Evolutionary conservation across 1,284 basidiomycete genomes (phyloP), one percentile per base, ranked within the genome.

Genomic region (Coriolopsis trogii): DNA sequence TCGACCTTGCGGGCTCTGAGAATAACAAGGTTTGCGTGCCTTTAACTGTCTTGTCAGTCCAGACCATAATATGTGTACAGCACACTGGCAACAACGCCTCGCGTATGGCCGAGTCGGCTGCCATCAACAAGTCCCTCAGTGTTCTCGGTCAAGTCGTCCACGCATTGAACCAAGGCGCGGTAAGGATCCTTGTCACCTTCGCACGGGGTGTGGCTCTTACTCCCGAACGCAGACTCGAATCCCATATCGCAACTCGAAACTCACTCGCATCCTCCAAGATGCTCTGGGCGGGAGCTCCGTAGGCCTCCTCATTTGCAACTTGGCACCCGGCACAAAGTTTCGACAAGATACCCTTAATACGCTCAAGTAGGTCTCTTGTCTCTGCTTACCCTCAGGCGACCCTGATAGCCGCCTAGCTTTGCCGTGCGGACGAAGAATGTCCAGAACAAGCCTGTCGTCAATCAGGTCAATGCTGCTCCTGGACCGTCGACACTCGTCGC

Each of bases 1-100:
- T 93, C 10, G 91, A 94, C 69, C 77, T 94, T 15, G 91, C 92
- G 12, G 92, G 91, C 10, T 91, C 88, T 0, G 91, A 94, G 72
- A 93, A 93, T 63, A 93, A 93, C 67, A 93, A 91, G 68, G 84
- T 83, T 40, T 15, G 33, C n/a, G 9, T n/a, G 36, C 28, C 41
- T 21, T 21, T 38, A 18, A 41, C 10, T 34, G 40, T 15, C 15
- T 31, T 25, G 10, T 47, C 18, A 49, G 10, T 4, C 29, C 12
- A 38, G 8, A 8, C 3, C 16, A 24, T 5, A 21, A 15, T 2
- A 6, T 7, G 30, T 15, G 26, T 1, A 43, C 56, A 86, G 79
- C 74, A 88, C 33, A 93, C 91, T 2, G 91, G 91, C 7, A 93
- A 93, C 58, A 87, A 93, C 63, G 71, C 81, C 2, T 83, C 80